phyloP scores from a whole-genome alignment of 768 basidiomycete species.

The Mycena chlorophos region DNA sequence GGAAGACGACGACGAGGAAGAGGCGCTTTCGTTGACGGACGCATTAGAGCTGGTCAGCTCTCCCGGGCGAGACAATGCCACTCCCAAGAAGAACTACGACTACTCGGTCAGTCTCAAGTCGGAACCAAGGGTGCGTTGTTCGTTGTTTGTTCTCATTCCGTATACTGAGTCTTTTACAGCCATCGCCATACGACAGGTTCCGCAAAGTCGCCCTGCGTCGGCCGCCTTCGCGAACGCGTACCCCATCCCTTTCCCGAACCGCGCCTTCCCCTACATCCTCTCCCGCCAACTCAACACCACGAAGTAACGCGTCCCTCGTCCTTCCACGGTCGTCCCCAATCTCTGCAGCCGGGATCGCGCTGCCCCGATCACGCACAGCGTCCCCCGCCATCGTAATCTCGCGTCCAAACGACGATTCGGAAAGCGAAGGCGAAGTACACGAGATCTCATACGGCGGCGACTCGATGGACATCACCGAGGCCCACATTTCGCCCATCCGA shows the following conservation, averaged over 20 bases:
- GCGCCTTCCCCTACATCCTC: slow-evolving; percentile 60
- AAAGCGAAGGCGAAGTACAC: slow-evolving; percentile 31
- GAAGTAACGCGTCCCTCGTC: slow-evolving; percentile 48
- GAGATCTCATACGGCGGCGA: slow-evolving; percentile 34
- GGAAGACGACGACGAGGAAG: slow-evolving; percentile 42
- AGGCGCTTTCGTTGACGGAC: slow-evolving; percentile 52
- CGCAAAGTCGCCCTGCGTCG: slow-evolving; percentile 63
- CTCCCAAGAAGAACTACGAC: slow-evolving; percentile 55
- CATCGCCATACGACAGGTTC: slow-evolving; percentile 61
- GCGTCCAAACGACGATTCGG: slow-evolving; percentile 22
- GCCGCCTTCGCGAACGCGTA: slow-evolving; percentile 52
- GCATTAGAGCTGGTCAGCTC: slow-evolving; percentile 59
- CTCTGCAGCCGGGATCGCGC: slow-evolving; percentile 46
- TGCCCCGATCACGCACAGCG: slow-evolving; percentile 51
- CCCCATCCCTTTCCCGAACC: slow-evolving; percentile 67
- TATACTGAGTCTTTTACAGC: slow-evolving; percentile 36
- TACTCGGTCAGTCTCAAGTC: slow-evolving; percentile 61
- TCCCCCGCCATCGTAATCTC: slow-evolving; percentile 45
- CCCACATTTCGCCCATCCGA: slow-evolving; percentile 46
- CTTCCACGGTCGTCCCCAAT: slow-evolving; percentile 48
- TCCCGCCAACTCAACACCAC: slow-evolving; percentile 64
- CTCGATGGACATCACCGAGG: slow-evolving; percentile 57
- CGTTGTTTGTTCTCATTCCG: not conserved
- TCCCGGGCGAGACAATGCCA: slow-evolving; percentile 45
- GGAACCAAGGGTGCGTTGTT: slow-evolving; percentile 53